Percentiles rank a stretch among this genome's conserved stretches.
phyloP scores from a whole-genome alignment of 108 stramenopile species.

The Nitzschia palea region DNA sequence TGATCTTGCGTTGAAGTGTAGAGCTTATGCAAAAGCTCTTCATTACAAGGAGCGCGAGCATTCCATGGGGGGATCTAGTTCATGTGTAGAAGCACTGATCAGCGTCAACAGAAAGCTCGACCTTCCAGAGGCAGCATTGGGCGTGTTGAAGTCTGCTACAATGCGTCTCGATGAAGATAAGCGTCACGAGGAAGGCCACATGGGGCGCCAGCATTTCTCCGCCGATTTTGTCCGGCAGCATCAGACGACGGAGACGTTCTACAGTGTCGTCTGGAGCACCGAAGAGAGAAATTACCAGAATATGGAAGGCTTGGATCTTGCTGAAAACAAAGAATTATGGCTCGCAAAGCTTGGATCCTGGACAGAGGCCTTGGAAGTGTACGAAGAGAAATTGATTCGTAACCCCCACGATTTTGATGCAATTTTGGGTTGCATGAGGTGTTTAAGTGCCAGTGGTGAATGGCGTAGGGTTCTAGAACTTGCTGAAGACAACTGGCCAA shows the following conservation, averaged over 20 bases:
- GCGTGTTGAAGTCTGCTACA: slow-evolving; percentile 91
- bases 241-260: slow-evolving; percentile 54
- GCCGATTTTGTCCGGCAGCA: slow-evolving; percentile 30
- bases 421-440: slow-evolving; percentile 92
- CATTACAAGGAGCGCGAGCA: slow-evolving; percentile 96
- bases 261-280: slow-evolving; percentile 69
- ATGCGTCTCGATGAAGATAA: slow-evolving; percentile 49
- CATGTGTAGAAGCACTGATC: slow-evolving; percentile 92
- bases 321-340: slow-evolving; percentile 84
- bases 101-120: slow-evolving; percentile 97
- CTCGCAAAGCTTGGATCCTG: slow-evolving; percentile 96
- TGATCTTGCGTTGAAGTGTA: slow-evolving; percentile 91
- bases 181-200: not conserved
- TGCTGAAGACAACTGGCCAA: slow-evolving; percentile 70
- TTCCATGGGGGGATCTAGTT: slow-evolving; percentile 43
- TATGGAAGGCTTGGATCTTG: slow-evolving; percentile 39
- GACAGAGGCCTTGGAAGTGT: slow-evolving; percentile 84
- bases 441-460: slow-evolving; percentile 93
- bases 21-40: slow-evolving; percentile 96
- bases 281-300: slow-evolving; percentile 29
- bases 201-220: slow-evolving; percentile 13
- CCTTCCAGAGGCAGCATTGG: slow-evolving; percentile 94
- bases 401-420: slow-evolving; percentile 84
- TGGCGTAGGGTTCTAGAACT: slow-evolving; percentile 88
- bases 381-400: slow-evolving; percentile 76